Evolutionary conservation across 768 basidiomycete genomes (phyloP), one percentile per base, ranked within the genome.

Genomic region (Melanogaster broomeanus): DNA sequence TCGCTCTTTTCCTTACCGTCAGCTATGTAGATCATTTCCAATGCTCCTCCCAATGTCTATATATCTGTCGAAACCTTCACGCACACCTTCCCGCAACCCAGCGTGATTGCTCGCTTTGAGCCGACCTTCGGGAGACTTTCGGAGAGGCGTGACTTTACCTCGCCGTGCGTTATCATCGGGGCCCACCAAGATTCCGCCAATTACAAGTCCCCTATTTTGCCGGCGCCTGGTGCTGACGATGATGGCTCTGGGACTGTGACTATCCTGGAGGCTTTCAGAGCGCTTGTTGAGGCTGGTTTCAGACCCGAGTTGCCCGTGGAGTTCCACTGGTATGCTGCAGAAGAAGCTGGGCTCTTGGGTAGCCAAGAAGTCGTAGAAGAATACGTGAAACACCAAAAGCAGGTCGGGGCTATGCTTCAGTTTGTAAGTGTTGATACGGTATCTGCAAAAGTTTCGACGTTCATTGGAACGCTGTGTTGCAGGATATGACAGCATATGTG

Each of bases 281-380:
- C 80, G 12, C 73, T 91, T 51, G 74, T 85, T 33, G n/a, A n/a
- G n/a, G n/a, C n/a, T n/a, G 81, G 84, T 63, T 91, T 86, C 76
- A 78, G 67, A 37, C 89, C 89, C 45, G 70, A 75, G 52, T 79
- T 80, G 40, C 73, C 83, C 6, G 76, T 91, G 30, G 87, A 92
- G 63, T 91, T 91, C 67, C 87, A 90, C 57, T 90, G 88, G 90
- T 92, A 90, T 63, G 85, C 88, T 44, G 88, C 84, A 38, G 88
- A 90, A 75, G 88, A 68, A 43, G 66, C 53, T 45, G 61, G 28
- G 42, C 54, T 25, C 44, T 62, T 13, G n/a, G 48, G 47, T 18
- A 49, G 77, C 33, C 79, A 81, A 53, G 82, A 80, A 7, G 72
- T 85, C 50, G 81, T 78, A 4, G 72, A 72, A 27, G 66, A 63